phyloP scores from a whole-genome alignment of 1,284 basidiomycete genomes.

The Anthracocystis walkeri region DNA sequence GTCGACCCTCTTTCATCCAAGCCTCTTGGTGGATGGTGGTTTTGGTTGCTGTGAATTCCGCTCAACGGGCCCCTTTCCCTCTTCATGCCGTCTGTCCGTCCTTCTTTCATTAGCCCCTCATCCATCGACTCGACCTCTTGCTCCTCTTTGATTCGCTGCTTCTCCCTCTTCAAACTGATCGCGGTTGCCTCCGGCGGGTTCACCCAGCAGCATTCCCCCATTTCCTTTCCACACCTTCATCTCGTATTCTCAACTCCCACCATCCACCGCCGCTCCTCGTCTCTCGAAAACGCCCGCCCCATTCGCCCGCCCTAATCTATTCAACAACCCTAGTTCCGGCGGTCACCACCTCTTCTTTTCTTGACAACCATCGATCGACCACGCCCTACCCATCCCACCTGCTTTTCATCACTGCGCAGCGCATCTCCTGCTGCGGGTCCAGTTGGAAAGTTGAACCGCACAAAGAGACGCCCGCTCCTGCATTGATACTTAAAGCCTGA shows the following conservation, averaged over 20 bases:
- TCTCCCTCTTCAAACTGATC: neutral
- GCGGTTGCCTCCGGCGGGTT: neutral
- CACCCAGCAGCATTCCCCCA: neutral
- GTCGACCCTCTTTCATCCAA: conserved; percentile 14
- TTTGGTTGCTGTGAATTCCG: conserved; percentile 22
- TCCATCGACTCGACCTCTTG: too few relatives aligned
- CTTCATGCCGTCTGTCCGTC: conserved; percentile 1
- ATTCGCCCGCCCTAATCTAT: neutral
- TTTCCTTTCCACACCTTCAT: neutral
- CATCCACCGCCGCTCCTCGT: neutral
- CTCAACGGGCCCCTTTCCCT: conserved; percentile 34
- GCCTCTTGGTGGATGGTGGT: neutral
- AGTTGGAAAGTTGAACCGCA: too few relatives aligned
- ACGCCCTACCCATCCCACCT: conserved; percentile 4
- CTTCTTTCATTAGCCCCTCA: neutral
- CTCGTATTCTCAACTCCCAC: conserved; percentile 1
- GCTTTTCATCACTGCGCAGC: conserved; percentile 6
- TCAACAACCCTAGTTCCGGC: neutral
- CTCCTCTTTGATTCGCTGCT: neutral
- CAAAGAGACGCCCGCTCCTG: too few relatives aligned
- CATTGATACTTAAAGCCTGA: too few relatives aligned
- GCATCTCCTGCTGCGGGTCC: neutral
- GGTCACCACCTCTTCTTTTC: neutral
- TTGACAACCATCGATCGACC: conserved; percentile 1
- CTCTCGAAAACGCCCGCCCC: conserved; percentile 1